Conservation (phyloP, 371 early-diverging fungal genomes). For the Quaeritorhiza haematococci region DNA sequence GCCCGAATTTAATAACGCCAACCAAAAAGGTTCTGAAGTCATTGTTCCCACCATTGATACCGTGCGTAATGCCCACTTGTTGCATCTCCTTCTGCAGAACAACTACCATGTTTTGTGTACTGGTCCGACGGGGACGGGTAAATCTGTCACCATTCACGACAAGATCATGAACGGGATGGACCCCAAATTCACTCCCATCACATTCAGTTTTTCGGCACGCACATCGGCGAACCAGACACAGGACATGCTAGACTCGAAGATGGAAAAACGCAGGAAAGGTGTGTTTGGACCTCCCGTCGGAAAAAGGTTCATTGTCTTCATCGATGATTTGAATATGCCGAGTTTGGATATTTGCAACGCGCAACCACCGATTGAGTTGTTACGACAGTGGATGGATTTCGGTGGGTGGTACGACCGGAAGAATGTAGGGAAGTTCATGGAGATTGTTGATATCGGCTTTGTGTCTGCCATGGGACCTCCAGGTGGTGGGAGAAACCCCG, state of each 20-base stretch:
- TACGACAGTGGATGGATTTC: constrained; percentile 55
- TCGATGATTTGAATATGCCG: constrained; percentile 61
- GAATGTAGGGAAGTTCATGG: constrained; percentile 56
- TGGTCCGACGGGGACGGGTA: constrained; percentile 58
- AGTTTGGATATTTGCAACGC: constrained; percentile 51
- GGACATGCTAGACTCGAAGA: constrained; percentile 49
- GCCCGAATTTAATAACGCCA: constrained; percentile 23
- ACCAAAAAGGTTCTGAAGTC: constrained; percentile 24
- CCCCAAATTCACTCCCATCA: constrained; percentile 35
- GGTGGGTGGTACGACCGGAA: constrained; percentile 58
- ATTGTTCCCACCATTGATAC: constrained; percentile 58
- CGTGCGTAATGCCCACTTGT: constrained; percentile 44
- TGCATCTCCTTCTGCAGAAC: constrained; percentile 41
- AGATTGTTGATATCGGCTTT: constrained; percentile 50
- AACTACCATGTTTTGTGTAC: constrained; percentile 46
- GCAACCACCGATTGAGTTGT: constrained; percentile 54
- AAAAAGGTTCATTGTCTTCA: constrained; percentile 44
- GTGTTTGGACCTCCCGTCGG: constrained; percentile 58
- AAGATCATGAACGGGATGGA: constrained; percentile 47
- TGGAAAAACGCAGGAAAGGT: constrained; percentile 56
- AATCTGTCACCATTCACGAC: constrained; percentile 46
- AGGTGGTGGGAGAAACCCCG: constrained; percentile 55
- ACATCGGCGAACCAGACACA: constrained; percentile 56
- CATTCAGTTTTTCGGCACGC: constrained; percentile 55
- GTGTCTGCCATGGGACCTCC: constrained; percentile 57